Evolutionary conservation across 495 filamentous ascomycete species (phyloP).

Genomic region (Haplographium delicatum): DNA sequence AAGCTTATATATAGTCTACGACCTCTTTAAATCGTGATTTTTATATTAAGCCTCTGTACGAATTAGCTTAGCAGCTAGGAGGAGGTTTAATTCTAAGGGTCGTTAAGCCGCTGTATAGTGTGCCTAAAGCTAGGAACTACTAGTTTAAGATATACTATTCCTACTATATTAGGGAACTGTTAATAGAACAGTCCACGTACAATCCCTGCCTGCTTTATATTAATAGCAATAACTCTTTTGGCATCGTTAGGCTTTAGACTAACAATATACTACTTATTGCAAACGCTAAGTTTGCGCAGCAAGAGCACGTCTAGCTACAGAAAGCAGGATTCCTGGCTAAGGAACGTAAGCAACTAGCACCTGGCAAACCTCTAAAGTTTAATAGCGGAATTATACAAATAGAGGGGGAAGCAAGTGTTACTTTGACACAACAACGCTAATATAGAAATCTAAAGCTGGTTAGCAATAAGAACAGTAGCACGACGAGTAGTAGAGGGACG

Average conservation of each 20-base stretch:
- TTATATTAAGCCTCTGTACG: background rate
- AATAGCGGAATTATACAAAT: slow-evolving; percentile 5
- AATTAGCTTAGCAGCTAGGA: background rate
- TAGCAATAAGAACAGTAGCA: background rate
- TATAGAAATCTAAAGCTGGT: background rate
- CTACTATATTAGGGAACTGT: slow-evolving; percentile 2
- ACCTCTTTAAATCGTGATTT: background rate
- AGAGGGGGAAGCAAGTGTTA: background rate
- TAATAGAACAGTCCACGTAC: slow-evolving; percentile 3
- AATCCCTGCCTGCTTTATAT: slow-evolving; percentile 10
- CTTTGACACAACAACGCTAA: background rate
- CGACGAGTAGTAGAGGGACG: slow-evolving; percentile 3
- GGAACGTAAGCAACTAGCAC: background rate
- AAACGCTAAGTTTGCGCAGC: background rate
- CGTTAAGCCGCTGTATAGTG: background rate
- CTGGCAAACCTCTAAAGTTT: background rate
- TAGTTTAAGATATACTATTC: slow-evolving; percentile 2
- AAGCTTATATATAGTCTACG: background rate
- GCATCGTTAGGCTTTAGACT: slow-evolving; percentile 3
- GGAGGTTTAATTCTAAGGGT: background rate
- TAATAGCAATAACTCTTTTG: background rate
- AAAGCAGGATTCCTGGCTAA: slow-evolving; percentile 2
- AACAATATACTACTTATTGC: slow-evolving; percentile 7
- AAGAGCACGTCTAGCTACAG: background rate
- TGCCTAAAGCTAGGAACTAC: background rate